These are phyloP conservation scores for Phaffia rhodozyma DNA, from an alignment of 1,284 basidiomycete species.

Conservation along the genomic window DNA sequence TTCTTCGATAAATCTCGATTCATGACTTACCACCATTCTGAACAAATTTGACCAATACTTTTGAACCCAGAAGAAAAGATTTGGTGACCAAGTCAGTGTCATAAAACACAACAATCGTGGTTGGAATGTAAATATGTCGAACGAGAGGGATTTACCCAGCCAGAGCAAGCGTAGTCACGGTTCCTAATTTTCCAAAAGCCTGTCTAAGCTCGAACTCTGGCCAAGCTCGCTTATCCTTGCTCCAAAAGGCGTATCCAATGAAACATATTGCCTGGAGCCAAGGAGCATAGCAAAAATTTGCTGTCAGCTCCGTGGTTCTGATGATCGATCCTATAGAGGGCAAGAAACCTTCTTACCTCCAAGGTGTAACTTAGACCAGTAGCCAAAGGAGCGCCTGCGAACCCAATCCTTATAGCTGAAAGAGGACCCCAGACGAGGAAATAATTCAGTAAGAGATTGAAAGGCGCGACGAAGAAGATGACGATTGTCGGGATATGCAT, in stretches of 20 bases:
- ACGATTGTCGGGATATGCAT: slow-evolving; percentile 80
- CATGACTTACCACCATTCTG: slow-evolving; percentile 36
- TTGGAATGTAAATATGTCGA: too few species aligned
- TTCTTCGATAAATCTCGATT: background rate
- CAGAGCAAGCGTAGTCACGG: slow-evolving; percentile 59
- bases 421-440: slow-evolving; percentile 77
- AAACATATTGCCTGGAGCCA: slow-evolving; percentile 40
- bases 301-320: slow-evolving; percentile 12
- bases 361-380: slow-evolving; percentile 81
- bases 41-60: slow-evolving; percentile 33
- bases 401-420: slow-evolving; percentile 59
- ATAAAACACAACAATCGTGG: too few species aligned
- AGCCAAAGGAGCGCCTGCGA: slow-evolving; percentile 83
- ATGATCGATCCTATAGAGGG: slow-evolving; percentile 20
- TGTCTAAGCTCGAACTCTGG: slow-evolving; percentile 53
- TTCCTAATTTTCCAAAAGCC: slow-evolving; percentile 57
- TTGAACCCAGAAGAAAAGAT: background rate
- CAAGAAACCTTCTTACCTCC: slow-evolving; percentile 41
- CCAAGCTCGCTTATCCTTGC: slow-evolving; percentile 70
- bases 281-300: background rate
- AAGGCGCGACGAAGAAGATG: slow-evolving; percentile 63
- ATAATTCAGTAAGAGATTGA: slow-evolving; percentile 75
- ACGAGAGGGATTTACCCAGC: slow-evolving; percentile 40
- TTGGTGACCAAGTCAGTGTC: too few species aligned
- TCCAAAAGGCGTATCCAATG: slow-evolving; percentile 59